Evolutionary conservation across 2,329 filamentous ascomycete genomes (phyloP).

Genomic region (Cordyceps tenuipes): DNA sequence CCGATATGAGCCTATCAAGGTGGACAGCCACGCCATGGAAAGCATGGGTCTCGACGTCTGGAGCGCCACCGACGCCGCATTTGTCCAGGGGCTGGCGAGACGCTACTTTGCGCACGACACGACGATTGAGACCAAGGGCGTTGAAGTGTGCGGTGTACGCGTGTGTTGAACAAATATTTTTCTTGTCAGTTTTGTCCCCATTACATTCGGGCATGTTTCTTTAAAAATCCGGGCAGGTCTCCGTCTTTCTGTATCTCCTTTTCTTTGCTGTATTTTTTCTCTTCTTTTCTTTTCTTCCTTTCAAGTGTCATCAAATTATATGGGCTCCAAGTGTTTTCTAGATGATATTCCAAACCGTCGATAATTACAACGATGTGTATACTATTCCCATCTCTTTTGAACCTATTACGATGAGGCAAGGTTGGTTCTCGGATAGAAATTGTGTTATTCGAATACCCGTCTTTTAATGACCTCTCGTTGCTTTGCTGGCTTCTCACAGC

Average conservation of each 20-base stretch:
- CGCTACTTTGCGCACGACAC: constrained; percentile 59
- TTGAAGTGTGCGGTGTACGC: constrained; percentile 66
- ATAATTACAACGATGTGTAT: neutral
- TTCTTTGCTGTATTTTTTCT: neutral
- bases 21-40: constrained; percentile 57
- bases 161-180: constrained; percentile 44
- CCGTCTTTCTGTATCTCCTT: neutral
- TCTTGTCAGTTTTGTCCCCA: neutral
- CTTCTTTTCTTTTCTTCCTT: neutral
- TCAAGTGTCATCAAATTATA: too few species aligned
- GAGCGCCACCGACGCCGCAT: constrained; percentile 62
- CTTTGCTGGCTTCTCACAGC: neutral
- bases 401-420: neutral
- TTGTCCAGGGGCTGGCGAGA: constrained; percentile 53
- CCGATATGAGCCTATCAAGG: constrained; percentile 33
- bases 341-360: neutral
- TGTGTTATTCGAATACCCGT: neutral
- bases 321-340: neutral
- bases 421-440: neutral
- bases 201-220: too few species aligned
- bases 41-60: constrained; percentile 71
- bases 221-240: neutral
- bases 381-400: neutral
- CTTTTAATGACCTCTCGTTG: neutral
- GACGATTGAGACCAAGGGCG: constrained; percentile 56